Conservation (phyloP, 305 asterid genomes). For the Solanum hybrid region DNA sequence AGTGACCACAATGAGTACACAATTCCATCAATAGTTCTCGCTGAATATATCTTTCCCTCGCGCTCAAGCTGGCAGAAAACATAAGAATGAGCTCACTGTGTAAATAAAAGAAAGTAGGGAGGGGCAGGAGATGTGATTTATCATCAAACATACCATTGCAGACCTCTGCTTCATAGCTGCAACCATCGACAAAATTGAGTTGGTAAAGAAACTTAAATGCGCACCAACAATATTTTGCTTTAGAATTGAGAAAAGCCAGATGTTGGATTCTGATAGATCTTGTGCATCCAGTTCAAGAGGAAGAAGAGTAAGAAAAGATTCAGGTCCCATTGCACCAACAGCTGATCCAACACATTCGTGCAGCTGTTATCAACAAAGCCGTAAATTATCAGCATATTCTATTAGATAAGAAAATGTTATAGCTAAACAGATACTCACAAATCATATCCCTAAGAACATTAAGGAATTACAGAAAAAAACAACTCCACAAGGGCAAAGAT, state of each 20-base stretch:
- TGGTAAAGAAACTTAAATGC: slow-evolving; percentile 51
- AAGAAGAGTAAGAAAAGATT: slow-evolving; percentile 49
- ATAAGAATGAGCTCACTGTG: not conserved
- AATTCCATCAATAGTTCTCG: slow-evolving; percentile 59
- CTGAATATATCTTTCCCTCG: slow-evolving; percentile 55
- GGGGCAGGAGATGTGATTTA: not conserved
- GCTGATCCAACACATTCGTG: slow-evolving; percentile 88
- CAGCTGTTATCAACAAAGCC: slow-evolving; percentile 44
- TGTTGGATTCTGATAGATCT: slow-evolving; percentile 66
- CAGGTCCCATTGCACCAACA: slow-evolving; percentile 88
- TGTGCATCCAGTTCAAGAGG: slow-evolving; percentile 63
- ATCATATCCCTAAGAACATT: not conserved
- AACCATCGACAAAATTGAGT: slow-evolving; percentile 46
- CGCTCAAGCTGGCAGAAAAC: slow-evolving; percentile 49
- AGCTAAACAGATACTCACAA: not conserved
- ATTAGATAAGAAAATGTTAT: not conserved
- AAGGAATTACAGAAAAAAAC: not conserved
- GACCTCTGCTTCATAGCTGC: slow-evolving; percentile 58
- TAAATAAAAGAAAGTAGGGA: not conserved
- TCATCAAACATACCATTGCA: slow-evolving; percentile 37
- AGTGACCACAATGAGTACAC: slow-evolving; percentile 90
- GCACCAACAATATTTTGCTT: slow-evolving; percentile 76
- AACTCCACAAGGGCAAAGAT: not conserved
- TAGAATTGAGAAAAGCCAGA: slow-evolving; percentile 85
- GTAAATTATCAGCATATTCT: not conserved